Evolutionary conservation across 371 early-diverging fungal genomes (phyloP).

Genomic region (Chytridiales sp.): DNA sequence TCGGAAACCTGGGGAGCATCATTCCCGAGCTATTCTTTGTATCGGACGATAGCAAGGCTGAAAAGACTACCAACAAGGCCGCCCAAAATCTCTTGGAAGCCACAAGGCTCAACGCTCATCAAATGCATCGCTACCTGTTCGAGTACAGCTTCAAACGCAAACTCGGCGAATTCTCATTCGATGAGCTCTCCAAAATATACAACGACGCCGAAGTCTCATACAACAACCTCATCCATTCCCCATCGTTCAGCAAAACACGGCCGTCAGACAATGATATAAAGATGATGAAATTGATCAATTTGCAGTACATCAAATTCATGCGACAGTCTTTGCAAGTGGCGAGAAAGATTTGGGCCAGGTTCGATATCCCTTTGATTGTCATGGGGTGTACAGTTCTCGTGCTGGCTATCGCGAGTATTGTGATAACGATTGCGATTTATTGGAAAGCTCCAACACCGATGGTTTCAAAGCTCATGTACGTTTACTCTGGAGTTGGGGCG

Average conservation of each 20-base stretch:
- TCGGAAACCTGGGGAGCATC: constrained; percentile 84
- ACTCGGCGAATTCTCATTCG: constrained; percentile 43
- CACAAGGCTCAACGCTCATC: constrained; percentile 71
- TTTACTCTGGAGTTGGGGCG: constrained; percentile 14
- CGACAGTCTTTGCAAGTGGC: constrained; percentile 67
- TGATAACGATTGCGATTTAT: constrained; percentile 16
- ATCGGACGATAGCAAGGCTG: not conserved
- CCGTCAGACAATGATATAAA: not conserved
- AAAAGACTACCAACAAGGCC: constrained; percentile 2
- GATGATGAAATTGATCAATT: constrained; percentile 12
- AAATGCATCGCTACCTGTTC: constrained; percentile 70
- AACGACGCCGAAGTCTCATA: constrained; percentile 31
- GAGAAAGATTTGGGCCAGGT: constrained; percentile 88
- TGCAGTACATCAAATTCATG: constrained; percentile 63
- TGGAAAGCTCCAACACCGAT: not conserved
- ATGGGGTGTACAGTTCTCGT: constrained; percentile 34
- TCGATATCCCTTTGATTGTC: constrained; percentile 62
- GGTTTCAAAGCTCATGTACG: not conserved
- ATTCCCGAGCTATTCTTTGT: constrained; percentile 70
- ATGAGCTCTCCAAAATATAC: constrained; percentile 27
- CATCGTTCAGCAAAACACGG: not conserved
- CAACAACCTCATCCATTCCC: not conserved
- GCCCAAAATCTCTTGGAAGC: constrained; percentile 53
- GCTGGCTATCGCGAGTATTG: constrained; percentile 14
- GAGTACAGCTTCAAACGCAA: constrained; percentile 47